Base-by-base conservation (phyloP, 2,329 filamentous ascomycete genomes). In the Alternaria angustiovoidea region DNA sequence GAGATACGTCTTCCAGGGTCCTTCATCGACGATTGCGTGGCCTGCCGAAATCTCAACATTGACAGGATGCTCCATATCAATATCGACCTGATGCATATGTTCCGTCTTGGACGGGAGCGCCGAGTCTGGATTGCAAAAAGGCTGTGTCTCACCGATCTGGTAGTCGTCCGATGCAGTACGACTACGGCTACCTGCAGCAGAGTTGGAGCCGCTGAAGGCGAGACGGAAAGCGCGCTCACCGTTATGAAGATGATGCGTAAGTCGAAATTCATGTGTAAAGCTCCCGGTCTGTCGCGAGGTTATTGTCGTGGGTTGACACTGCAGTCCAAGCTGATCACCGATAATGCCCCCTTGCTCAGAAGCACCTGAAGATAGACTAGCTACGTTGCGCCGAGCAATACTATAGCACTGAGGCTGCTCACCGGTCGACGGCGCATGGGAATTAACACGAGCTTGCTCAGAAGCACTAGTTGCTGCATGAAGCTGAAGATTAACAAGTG, bases 1-100 rank as follows among this genome's bases (percentile, higher is more conserved):
- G 30, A 76, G 46, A 57, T 72, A 71, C 32, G 56, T 54, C 57
- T 51, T 71, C 76, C 74, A 76, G 26, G 63, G 61, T 42, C 66
- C 62, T 42, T 72, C 68, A 69, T 75, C 71, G 66, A 69, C 63
- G 66, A 68, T 73, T 43, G 63, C 36, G 32, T 24, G 42, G 51
- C 38, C 44, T 53, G 54, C 38, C 32, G 32, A 36, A 47, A 41
- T 43, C 28, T 66, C 51, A 42, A 55, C 54, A 36, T 48, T 36
- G n/a, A 26, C 43, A 36, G 36, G 44, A 32, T 26, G 59, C 30
- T 47, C 53, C 30, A 49, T 47, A 36, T 51, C 38, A 32, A 58
- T 62, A 49, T 62, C 62, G 26, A 14, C 38, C 42, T 59, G 58
- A 54, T 51, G 55, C 58, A 61, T 42, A 47, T 56, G 26, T 52